These are phyloP conservation scores for Microsporum canis DNA, from an alignment of 2,329 filamentous ascomycete species.

Conservation along the genomic window DNA sequence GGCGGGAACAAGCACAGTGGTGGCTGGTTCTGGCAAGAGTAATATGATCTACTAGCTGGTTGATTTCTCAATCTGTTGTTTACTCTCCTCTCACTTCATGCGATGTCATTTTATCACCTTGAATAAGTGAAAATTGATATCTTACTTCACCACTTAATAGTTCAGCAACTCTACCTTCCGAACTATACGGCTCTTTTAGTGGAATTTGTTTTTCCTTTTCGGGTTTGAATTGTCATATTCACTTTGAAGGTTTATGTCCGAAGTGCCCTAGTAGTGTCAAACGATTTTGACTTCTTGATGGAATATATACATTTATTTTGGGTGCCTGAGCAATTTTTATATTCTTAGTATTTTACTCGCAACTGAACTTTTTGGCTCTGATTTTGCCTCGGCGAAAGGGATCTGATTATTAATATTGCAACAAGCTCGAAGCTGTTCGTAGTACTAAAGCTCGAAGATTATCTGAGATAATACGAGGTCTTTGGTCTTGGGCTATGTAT, in stretches of 20 bases:
- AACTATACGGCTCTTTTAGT: neutral
- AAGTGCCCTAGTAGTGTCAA: neutral
- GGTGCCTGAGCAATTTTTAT: neutral
- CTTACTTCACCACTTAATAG: neutral
- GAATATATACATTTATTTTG: neutral
- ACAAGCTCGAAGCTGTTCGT: neutral
- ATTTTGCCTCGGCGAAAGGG: neutral
- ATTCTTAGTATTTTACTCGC: neutral
- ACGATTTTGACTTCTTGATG: neutral
- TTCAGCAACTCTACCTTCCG: neutral
- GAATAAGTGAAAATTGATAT: neutral
- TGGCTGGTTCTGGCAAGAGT: slow-evolving; percentile 33
- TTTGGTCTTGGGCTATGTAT: neutral
- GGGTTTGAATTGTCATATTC: neutral
- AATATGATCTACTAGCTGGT: slow-evolving; percentile 5
- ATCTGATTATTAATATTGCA: neutral
- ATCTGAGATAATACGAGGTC: neutral
- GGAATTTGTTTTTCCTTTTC: neutral
- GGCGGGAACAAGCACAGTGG: slow-evolving; percentile 3
- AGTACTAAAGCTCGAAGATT: neutral
- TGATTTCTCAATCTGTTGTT: too few relatives aligned
- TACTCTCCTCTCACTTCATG: neutral
- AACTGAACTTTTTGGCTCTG: neutral
- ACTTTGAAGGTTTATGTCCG: neutral
- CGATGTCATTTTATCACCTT: neutral